A percentile compares a stretch with the other conserved stretches of the same genome.
These are phyloP conservation scores for Triticum aestivum DNA, from an alignment of 176 grass and related monocot genomes.

Conservation along the genomic window IWGSC_CS_RefSeq_v2.1 NC_057805.1:494882429-494882928, in stretches of 20 bases:
- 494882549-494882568: background rate
- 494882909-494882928: slow-evolving; percentile 28
- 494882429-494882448: too few relatives aligned
- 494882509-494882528: too few relatives aligned
- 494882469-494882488: too few relatives aligned
- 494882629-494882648: slow-evolving; percentile 40
- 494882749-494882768: slow-evolving; percentile 23
- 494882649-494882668: slow-evolving; percentile 37
- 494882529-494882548: too few relatives aligned
- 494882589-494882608: slow-evolving; percentile 33
- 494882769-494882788: slow-evolving; percentile 52
- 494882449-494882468: too few relatives aligned
- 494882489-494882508: too few relatives aligned
- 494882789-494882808: slow-evolving; percentile 30
- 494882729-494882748: slow-evolving; percentile 43
- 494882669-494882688: slow-evolving; percentile 43
- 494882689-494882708: slow-evolving; percentile 35
- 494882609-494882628: slow-evolving; percentile 47
- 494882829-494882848: background rate
- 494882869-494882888: background rate
- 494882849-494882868: background rate
- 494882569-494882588: background rate
- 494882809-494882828: slow-evolving; percentile 20
- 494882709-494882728: slow-evolving; percentile 40
- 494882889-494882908: background rate